Evolutionary conservation across 495 filamentous ascomycete genomes (phyloP).

Genomic region (Xylaria scruposa): DNA sequence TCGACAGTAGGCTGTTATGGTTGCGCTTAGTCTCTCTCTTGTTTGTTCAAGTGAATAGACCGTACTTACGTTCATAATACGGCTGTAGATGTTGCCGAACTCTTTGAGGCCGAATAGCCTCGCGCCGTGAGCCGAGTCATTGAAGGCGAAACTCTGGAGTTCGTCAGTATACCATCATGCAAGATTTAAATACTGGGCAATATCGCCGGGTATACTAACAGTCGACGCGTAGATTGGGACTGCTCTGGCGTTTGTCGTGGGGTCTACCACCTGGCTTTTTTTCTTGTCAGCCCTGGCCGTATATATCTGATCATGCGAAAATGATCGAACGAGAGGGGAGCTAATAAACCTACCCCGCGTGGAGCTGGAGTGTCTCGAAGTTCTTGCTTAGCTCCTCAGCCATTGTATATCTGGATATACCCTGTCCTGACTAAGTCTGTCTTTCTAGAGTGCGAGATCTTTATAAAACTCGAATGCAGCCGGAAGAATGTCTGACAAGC

Average conservation of each 20-base stretch:
- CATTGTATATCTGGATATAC: slow-evolving; percentile 27
- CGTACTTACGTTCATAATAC: slow-evolving; percentile 83
- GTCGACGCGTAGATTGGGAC: slow-evolving; percentile 97
- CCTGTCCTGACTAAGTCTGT: neutral
- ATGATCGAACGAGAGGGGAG: neutral
- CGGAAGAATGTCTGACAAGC: neutral
- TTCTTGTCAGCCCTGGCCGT: slow-evolving; percentile 26
- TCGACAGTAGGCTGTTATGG: slow-evolving; percentile 83
- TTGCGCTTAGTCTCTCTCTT: neutral
- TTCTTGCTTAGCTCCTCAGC: slow-evolving; percentile 51
- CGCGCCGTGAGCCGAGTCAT: slow-evolving; percentile 96
- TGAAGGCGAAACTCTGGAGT: slow-evolving; percentile 84
- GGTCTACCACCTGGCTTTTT: slow-evolving; percentile 78
- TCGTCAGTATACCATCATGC: too few species aligned
- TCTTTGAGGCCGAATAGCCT: slow-evolving; percentile 97
- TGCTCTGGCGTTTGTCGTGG: slow-evolving; percentile 86
- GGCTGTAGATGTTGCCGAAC: slow-evolving; percentile 97
- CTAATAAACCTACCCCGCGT: slow-evolving; percentile 76
- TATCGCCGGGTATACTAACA: slow-evolving; percentile 54
- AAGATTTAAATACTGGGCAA: neutral
- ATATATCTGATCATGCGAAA: slow-evolving; percentile 16
- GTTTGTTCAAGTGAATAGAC: neutral
- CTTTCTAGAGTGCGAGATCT: slow-evolving; percentile 3
- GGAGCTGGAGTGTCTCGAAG: slow-evolving; percentile 97
- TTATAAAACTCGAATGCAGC: neutral